A percentile compares a stretch with the other conserved stretches of the same genome.
Evolutionary conservation across 169 alveolate genomes (phyloP).

Genomic region (Plasmodium knowlesi): DNA sequence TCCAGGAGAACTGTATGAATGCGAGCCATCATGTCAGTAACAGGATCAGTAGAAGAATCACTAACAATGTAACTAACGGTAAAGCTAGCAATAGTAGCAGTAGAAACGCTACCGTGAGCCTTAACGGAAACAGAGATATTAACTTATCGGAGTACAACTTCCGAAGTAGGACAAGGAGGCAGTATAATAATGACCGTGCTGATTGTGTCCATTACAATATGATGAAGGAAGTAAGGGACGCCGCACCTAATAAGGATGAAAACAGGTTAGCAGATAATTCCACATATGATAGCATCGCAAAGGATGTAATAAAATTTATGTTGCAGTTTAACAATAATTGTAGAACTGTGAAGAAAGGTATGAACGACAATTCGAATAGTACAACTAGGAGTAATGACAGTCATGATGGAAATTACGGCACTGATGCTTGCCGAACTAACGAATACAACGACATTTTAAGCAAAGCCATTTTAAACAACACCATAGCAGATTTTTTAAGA

Average conservation of each 20-base stretch:
- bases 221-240: background rate
- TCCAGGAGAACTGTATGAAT: background rate
- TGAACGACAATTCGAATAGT: background rate
- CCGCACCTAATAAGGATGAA: background rate
- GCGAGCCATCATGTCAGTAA: background rate
- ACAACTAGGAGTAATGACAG: background rate
- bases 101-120: background rate
- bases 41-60: background rate
- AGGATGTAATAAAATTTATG: conserved; percentile 26
- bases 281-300: conserved; percentile 1
- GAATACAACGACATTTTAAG: background rate
- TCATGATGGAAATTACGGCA: background rate
- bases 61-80: background rate
- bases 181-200: background rate
- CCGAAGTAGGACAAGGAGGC: background rate
- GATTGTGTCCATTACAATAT: background rate
- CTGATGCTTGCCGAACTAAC: background rate
- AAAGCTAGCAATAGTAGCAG: background rate
- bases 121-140: background rate
- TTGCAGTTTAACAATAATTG: background rate
- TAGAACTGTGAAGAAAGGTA: background rate
- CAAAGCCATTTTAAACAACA: background rate
- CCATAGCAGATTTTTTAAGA: background rate
- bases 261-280: background rate
- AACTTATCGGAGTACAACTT: background rate